Conservation (phyloP, 1,139 yeast species). For the Arxiozyma slooffiae region DNA sequence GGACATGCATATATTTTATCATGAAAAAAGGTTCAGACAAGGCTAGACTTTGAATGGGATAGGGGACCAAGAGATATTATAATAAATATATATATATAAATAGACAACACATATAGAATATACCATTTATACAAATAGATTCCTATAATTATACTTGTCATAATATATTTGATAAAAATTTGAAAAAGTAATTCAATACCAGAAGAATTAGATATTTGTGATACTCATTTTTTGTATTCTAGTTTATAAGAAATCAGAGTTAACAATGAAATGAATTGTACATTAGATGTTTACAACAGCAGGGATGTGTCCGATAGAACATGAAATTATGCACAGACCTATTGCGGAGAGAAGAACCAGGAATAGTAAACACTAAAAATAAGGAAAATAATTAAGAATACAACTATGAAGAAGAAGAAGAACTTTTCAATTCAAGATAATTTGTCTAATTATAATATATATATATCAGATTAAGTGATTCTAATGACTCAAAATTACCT, state of each 20-base stretch:
- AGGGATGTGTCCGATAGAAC: constrained; percentile 17
- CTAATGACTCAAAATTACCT: constrained; percentile 25
- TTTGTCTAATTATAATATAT: constrained; percentile 25
- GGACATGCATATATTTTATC: no score
- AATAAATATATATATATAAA: no score
- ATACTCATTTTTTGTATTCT: constrained; percentile 26
- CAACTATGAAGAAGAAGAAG: constrained; percentile 16
- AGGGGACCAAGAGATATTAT: background rate
- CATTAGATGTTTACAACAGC: constrained; percentile 30
- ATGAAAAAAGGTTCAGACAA: no score
- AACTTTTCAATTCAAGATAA: constrained; percentile 16
- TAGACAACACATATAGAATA: background rate
- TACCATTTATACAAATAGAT: background rate
- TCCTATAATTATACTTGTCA: background rate
- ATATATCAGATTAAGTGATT: constrained; percentile 24
- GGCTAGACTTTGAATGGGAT: background rate
- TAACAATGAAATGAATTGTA: constrained; percentile 36
- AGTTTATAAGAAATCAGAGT: constrained; percentile 29
- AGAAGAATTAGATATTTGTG: constrained; percentile 8
- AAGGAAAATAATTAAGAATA: constrained; percentile 4
- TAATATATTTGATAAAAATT: background rate
- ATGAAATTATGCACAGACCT: constrained; percentile 8
- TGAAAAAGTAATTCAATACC: background rate
- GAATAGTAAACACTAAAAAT: no score
- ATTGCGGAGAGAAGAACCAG: constrained; percentile 8